Conservation (phyloP, 2,329 filamentous ascomycete genomes). For the Ilyonectria robusta region DNA sequence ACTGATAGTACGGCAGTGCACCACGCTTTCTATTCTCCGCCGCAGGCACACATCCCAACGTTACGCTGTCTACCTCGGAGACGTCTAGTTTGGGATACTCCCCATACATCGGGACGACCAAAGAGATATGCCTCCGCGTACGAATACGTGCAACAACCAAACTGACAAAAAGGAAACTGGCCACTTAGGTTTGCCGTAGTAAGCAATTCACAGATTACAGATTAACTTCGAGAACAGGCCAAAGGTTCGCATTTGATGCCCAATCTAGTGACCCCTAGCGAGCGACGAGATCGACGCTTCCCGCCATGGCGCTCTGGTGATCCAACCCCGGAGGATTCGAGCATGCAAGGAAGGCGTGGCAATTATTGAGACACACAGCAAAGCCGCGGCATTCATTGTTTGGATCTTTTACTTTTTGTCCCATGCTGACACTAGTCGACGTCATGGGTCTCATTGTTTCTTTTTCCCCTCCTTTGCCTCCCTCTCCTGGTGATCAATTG, state of each 20-base stretch:
- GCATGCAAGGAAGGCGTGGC: constrained; percentile 1
- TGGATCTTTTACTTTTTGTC: constrained; percentile 13
- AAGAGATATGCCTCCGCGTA: too few species aligned
- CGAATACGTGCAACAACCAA: neutral
- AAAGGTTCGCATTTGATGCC: constrained; percentile 12
- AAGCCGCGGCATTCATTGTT: neutral
- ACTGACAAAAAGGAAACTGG: neutral
- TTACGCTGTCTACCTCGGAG: neutral
- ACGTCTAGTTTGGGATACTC: neutral
- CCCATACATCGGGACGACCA: too few species aligned
- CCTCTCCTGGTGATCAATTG: neutral
- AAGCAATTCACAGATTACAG: neutral
- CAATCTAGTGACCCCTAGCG: constrained; percentile 11
- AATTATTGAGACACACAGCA: constrained; percentile 10
- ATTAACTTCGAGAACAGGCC: constrained; percentile 8
- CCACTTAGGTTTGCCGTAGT: neutral
- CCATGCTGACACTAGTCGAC: constrained; percentile 14
- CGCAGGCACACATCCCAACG: neutral
- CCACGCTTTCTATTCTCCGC: neutral
- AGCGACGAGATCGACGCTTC: constrained; percentile 19
- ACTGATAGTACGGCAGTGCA: neutral
- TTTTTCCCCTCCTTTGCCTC: neutral
- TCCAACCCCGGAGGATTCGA: constrained; percentile 10
- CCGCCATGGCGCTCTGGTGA: constrained; percentile 19
- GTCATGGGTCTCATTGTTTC: constrained; percentile 20